Evolutionary conservation across 768 basidiomycete genomes (phyloP), one percentile per base, ranked within the genome.

Genomic region (Hypsizygus marmoreus): DNA sequence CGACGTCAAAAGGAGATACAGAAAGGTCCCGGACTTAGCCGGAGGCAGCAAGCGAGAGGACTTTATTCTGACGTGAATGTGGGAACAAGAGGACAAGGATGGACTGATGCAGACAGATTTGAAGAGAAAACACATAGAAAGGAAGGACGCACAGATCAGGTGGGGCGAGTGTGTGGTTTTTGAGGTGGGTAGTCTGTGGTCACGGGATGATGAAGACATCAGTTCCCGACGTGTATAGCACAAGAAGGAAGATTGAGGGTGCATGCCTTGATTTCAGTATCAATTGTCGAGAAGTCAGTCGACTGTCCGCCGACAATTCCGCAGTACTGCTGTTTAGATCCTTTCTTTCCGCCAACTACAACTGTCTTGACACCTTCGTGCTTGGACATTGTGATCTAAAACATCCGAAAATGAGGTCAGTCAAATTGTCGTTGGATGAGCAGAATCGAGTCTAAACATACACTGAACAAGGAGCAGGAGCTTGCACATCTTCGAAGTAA

Each of bases 301-400:
- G 78, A 80, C 61, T 84, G 78, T 0, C 81, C 81, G n/a, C 80
- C 81, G 23, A 83, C 81, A 28, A 73, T 77, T 14, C 82, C 82
- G 50, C 79, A 81, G 56, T 81, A 83, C 54, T 82, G 72, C 53
- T 82, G 81, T 29, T 58, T 61, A 7, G 72, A 61, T 38, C 62
- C 69, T 9, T 68, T 56, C 54, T 72, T 73, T 26, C 81, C 82
- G 19, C 80, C 80, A n/a, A 79, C 53, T 3, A 83, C 79, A n/a
- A 77, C 75, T 6, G 76, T 80, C 55, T 67, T 77, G 19, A 72
- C 75, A 24, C 79, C 79, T 49, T 83, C 79, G 30, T 72, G 64
- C 59, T 82, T 83, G 0, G 74, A 61, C 79, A 84, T 80, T 17
- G 79, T 77, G 49, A 82, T 75, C 80, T 81, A 48, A 20, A n/a